Base-by-base conservation (phyloP, 768 basidiomycete species). In the Omphalotus guepiniiformis region DNA sequence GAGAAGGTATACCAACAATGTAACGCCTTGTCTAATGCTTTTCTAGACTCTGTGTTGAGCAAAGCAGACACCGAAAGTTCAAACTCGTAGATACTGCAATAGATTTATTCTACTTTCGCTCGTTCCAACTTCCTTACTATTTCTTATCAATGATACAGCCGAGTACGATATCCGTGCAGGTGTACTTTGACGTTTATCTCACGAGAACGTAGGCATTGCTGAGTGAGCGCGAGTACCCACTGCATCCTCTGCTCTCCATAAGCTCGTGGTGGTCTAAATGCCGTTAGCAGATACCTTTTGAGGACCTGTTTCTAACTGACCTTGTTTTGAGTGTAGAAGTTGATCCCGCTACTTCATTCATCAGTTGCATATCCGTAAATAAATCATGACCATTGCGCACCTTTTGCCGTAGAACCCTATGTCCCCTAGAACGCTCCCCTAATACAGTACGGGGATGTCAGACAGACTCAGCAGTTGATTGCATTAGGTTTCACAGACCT, bases 271-370 rank as follows among this genome's bases (percentile, higher is more conserved):
- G 2, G 94, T 97, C 92, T 91, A 53, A 27, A 25, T 19, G 37
- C 37, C n/a, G 54, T 15, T 27, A 40, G 21, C 25, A 29, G 7
- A 41, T 9, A 39, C 4, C 28, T 6, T 15, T 44, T 8, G 8
- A 8, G 3, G n/a, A 37, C 35, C n/a, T n/a, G n/a, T n/a, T 23
- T 1, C 9, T 36, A 13, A 19, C 56, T 48, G 54, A 80, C 86
- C 82, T 96, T 97, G 65, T 92, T 86, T 65, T 93, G 88, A 3
- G 95, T 98, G 63, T 93, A 98, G 71, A 98, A 98, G 63, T 89
- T 89, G 67, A 97, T 78, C 21, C 90, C 94, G 53, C 88, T 80
- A n/a, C n/a, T n/a, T n/a, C n/a, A n/a, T n/a, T n/a, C n/a, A n/a
- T n/a, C n/a, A n/a, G n/a, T n/a, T n/a, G n/a, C n/a, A n/a, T n/a